Evolutionary conservation across 1,284 basidiomycete species (phyloP).

Genomic region (Cryptococcus jaspeensis): DNA sequence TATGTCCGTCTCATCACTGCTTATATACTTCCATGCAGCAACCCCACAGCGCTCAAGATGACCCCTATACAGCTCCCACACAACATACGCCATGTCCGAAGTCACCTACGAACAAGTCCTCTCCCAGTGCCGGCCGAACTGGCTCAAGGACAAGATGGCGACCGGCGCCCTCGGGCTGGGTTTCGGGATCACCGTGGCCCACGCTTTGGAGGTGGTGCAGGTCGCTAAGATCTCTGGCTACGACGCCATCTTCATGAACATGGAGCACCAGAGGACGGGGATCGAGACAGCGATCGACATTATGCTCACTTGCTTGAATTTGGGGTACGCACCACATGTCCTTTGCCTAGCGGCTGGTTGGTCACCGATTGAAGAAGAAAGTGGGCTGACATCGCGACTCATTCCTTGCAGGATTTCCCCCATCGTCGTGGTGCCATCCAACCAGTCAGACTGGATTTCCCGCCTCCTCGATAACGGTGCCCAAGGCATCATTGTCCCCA

Average conservation of each 20-base stretch:
- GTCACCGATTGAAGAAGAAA: too few relatives aligned
- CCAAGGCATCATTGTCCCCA: slow-evolving; percentile 15
- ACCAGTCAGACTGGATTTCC: slow-evolving; percentile 11
- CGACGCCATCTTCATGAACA: slow-evolving; percentile 7
- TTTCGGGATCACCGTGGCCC: slow-evolving; percentile 8
- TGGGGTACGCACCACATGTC: neutral
- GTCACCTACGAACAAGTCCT: too few relatives aligned
- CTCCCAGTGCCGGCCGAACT: slow-evolving; percentile 3
- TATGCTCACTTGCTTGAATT: slow-evolving; percentile 2
- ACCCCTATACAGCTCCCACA: too few relatives aligned
- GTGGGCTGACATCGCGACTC: neutral
- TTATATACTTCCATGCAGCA: too few relatives aligned
- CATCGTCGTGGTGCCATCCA: slow-evolving; percentile 6
- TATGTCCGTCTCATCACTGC: too few relatives aligned
- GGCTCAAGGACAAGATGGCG: slow-evolving; percentile 11
- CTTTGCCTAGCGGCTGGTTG: neutral
- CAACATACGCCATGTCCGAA: too few relatives aligned
- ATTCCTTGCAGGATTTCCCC: slow-evolving; percentile 4
- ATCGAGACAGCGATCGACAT: slow-evolving; percentile 6
- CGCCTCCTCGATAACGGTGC: slow-evolving; percentile 17
- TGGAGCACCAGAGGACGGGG: slow-evolving; percentile 10
- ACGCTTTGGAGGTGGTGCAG: slow-evolving; percentile 5
- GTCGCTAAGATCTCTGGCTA: slow-evolving; percentile 16
- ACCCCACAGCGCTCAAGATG: too few relatives aligned
- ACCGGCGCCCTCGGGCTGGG: slow-evolving; percentile 2